Conservation (phyloP, 352 stramenopile species). For the Globisporangium splendens region DNA sequence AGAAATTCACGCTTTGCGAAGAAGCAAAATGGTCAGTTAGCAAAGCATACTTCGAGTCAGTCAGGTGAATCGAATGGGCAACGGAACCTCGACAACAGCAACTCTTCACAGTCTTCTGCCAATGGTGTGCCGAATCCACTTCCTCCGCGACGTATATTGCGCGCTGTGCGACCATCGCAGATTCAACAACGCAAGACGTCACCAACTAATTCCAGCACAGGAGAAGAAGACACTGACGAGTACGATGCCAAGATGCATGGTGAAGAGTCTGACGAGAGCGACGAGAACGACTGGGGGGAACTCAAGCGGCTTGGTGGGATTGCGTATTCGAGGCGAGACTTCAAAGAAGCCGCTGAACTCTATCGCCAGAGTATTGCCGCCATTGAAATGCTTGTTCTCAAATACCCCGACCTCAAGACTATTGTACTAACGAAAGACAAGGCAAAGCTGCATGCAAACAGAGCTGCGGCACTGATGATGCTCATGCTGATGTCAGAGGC, state of each 20-base stretch:
- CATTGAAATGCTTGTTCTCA: constrained; percentile 35
- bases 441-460: constrained; percentile 77
- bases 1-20: too few relatives aligned
- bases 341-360: constrained; percentile 52
- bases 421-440: constrained; percentile 60
- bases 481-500: constrained; percentile 66
- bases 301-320: constrained; percentile 55
- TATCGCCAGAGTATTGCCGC: constrained; percentile 52
- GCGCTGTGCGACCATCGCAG: constrained; percentile 8
- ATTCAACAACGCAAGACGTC: background rate
- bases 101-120: background rate
- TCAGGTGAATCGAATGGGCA: too few relatives aligned
- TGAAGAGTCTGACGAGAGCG: constrained; percentile 30
- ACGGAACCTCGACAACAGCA: too few relatives aligned
- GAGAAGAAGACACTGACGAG: constrained; percentile 8
- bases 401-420: constrained; percentile 30
- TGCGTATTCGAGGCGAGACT: constrained; percentile 39
- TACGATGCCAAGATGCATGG: constrained; percentile 12
- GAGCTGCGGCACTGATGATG: constrained; percentile 79
- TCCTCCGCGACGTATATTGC: constrained; percentile 10
- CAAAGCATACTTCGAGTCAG: too few relatives aligned
- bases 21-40: too few relatives aligned
- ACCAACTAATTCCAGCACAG: too few relatives aligned
- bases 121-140: background rate
- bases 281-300: constrained; percentile 52